Base-by-base conservation (phyloP, 306 rosid species). In the Lathyrus aphaca region DNA sequence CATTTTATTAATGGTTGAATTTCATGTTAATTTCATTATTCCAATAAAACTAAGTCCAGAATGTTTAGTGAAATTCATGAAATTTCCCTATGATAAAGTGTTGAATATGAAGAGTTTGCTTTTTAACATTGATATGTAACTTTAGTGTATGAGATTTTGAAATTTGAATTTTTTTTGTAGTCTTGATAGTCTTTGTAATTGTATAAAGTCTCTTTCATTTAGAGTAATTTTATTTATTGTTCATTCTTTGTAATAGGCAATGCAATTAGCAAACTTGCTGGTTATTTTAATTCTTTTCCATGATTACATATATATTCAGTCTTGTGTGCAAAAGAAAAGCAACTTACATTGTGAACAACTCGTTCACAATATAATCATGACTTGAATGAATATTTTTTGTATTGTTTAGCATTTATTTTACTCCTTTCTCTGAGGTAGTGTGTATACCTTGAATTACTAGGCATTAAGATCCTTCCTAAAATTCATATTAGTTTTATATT, bases 81-180 rank as follows among this genome's bases (percentile, higher is more conserved):
- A n/a, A n/a, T 40, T 4, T 40, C 32, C 32, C 7, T 53, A 21
- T 53, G 15, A 64, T 14, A 42, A 23, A 42, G 4, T 64, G 38
- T 42, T 21, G 30, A 53, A 10, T 23, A 42, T 15, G 14, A 64
- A 43, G 39, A 23, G 54, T 23, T 46, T 64, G 69, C 5, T 9
- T 25, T 45, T 42, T 42, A 12, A 17, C 66, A 39, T 35, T 10
- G 45, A 35, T 65, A 0, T 43, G 16, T 3, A 16, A 78, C 46
- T 61, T 46, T 46, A 43, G 49, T 43, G 25, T 54, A 60, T 82
- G 58, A 84, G 37, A 59, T 50, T 70, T 64, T 60, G 10, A 51
- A 48, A 10, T 48, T 56, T 54, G 39, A 35, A 17, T 66, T 74
- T 44, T 32, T 57, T 30, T 2, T 56, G 15, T 6, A 29, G 63